phyloP scores from a whole-genome alignment of 306 rosid species.

The Casuarina equisetifolia region DNA sequence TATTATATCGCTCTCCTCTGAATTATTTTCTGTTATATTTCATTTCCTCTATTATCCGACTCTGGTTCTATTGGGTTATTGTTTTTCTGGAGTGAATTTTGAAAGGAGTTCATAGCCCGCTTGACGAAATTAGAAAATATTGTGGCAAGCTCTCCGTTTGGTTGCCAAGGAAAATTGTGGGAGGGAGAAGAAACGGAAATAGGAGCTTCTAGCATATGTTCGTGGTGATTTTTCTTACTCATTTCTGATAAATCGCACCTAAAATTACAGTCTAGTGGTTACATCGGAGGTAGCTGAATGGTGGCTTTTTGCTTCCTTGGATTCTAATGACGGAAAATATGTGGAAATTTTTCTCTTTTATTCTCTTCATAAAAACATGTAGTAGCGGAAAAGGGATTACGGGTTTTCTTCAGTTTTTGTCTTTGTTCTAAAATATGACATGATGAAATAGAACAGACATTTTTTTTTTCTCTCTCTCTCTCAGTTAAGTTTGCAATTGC shows the following conservation, averaged over 20 bases:
- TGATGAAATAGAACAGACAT: not conserved
- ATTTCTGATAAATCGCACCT: not conserved
- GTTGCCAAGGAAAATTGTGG: not conserved
- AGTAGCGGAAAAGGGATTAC: not conserved
- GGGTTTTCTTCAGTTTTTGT: slow-evolving; percentile 6
- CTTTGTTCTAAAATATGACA: slow-evolving; percentile 9
- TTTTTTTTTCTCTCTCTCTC: not conserved
- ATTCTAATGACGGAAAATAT: not conserved
- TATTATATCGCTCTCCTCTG: not conserved
- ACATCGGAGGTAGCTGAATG: not conserved
- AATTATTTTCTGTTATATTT: not conserved
- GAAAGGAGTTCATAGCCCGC: not conserved
- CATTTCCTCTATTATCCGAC: slow-evolving; percentile 10
- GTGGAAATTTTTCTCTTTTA: not conserved
- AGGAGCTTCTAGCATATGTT: not conserved
- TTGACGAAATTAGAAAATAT: not conserved
- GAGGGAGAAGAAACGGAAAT: not conserved
- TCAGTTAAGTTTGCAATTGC: slow-evolving; percentile 5
- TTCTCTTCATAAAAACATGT: not conserved
- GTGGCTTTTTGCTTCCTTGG: not conserved
- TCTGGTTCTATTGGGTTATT: not conserved
- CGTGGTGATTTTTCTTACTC: not conserved
- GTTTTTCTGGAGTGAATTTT: not conserved
- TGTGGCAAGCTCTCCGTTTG: not conserved
- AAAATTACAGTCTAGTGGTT: not conserved